Evolutionary conservation across 148 eudicot genomes (phyloP), one percentile per base, ranked within the genome.

Genomic region (Drosera capensis): DNA sequence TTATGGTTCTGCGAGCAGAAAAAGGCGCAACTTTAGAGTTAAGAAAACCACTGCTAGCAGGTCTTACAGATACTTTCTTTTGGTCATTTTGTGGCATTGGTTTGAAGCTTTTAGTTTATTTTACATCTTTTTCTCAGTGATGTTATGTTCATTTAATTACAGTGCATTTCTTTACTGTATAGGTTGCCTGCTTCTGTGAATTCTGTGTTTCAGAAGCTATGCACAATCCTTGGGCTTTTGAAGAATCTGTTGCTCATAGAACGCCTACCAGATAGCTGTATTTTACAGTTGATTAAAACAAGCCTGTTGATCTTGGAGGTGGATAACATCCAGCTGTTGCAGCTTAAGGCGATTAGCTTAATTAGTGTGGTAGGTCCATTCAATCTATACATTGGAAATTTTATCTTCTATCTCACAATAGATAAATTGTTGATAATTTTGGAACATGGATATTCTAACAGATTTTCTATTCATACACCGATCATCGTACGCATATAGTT

Each of bases 311-410:
- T 93, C 18, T 68, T 90, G 38, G 63, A 73, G 68, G 99, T 90
- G 60, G 99, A 90, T 44, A 90, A 84, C 56, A 70, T 90, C 49
- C 95, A 90, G 64, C 83, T 90, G 54, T 75, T 90, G 82, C 99
- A 90, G 68, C 56, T 90, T 57, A 84, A 90, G 71, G 75, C 99
- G 42, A 73, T 90, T 55, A 63, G 78, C 66, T 60, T 90, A 56
- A 80, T 85, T 49, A 67, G 85, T 43, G 93, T 79, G 99, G 99
- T 90, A 80, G n/a, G n/a, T n/a, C n/a, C 48, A 16, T 24, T 23
- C 26, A 28, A 25, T 44, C 35, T 18, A n/a, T n/a, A 42, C 51
- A 41, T 31, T 20, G 46, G 38, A 16, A 46, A 5, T 25, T 22
- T 59, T 35, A 25, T 41, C 8, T 5, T 25, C 21, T 45, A 34